phyloP scores from a whole-genome alignment of 106 monocot genomes.

The Acorus gramineus region DNA sequence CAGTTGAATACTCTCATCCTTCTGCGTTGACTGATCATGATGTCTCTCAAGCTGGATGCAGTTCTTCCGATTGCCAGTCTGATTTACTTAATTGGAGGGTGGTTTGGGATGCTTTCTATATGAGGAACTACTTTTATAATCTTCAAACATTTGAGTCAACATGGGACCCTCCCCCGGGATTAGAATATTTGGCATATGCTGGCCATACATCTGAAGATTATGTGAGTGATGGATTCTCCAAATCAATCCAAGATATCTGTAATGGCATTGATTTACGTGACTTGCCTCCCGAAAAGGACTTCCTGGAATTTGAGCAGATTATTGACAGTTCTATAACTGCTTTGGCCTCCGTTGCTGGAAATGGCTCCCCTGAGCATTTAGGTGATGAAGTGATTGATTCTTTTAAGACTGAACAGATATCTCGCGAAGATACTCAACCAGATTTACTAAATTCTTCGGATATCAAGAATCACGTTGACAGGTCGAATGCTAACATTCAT shows the following conservation, averaged over 20 bases:
- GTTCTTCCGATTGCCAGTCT: constrained; percentile 9
- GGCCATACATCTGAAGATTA: constrained; percentile 4
- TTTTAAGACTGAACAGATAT: background rate
- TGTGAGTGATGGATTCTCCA: too few relatives aligned
- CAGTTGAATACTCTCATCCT: constrained; percentile 2
- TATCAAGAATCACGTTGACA: constrained; percentile 3
- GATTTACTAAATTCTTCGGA: constrained; percentile 9
- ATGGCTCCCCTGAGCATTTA: background rate
- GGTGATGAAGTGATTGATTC: background rate
- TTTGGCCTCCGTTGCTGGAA: too few relatives aligned
- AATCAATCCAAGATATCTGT: too few relatives aligned
- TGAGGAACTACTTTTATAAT: constrained; percentile 75
- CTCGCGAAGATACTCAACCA: background rate
- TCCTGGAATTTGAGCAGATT: too few relatives aligned
- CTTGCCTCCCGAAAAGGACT: too few relatives aligned
- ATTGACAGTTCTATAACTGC: too few relatives aligned
- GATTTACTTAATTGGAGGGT: constrained; percentile 65
- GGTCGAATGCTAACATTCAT: constrained; percentile 17
- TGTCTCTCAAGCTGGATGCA: background rate
- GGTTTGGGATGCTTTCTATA: constrained; percentile 83
- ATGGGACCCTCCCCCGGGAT: constrained; percentile 62
- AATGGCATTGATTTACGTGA: too few relatives aligned
- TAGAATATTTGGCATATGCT: constrained; percentile 29
- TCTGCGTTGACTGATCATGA: constrained; percentile 1
- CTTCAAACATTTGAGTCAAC: constrained; percentile 58